Evolutionary conservation across 73 alveolate genomes (phyloP).

Genomic region (Paramecium octaurelia): DNA sequence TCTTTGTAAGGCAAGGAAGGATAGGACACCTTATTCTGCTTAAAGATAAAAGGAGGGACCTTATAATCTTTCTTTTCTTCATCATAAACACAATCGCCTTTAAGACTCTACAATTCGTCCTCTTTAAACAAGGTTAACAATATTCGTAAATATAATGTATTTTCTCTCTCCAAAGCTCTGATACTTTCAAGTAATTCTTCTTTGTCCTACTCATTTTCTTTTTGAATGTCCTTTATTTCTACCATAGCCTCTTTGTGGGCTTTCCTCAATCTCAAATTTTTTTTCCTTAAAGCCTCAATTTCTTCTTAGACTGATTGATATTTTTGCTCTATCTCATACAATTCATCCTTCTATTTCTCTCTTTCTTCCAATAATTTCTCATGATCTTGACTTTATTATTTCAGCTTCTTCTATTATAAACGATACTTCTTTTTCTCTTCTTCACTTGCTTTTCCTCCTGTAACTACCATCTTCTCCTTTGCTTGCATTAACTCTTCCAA

Average conservation of each 20-base stretch:
- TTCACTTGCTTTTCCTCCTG: slow-evolving; percentile 75
- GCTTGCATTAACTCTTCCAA: slow-evolving; percentile 71
- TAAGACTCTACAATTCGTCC: slow-evolving; percentile 55
- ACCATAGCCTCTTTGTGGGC: slow-evolving; percentile 18
- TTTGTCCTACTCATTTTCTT: slow-evolving; percentile 61
- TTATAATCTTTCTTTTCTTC: slow-evolving; percentile 60
- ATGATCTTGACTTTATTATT: slow-evolving; percentile 70
- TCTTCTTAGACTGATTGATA: slow-evolving; percentile 62
- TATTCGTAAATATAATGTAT: slow-evolving; percentile 26
- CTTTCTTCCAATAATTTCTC: slow-evolving; percentile 70
- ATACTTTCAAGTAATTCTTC: slow-evolving; percentile 65
- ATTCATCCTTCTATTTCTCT: slow-evolving; percentile 68
- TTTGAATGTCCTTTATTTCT: slow-evolving; percentile 57
- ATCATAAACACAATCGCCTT: slow-evolving; percentile 53
- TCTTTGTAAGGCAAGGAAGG: slow-evolving; percentile 57
- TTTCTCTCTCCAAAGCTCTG: slow-evolving; percentile 54
- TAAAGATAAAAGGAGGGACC: slow-evolving; percentile 63
- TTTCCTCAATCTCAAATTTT: background rate
- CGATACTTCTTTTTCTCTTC: slow-evolving; percentile 74
- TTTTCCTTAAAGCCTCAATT: slow-evolving; percentile 50
- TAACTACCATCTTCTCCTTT: slow-evolving; percentile 67
- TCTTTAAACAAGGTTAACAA: slow-evolving; percentile 54
- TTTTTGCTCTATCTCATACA: slow-evolving; percentile 52
- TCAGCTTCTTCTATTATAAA: slow-evolving; percentile 66
- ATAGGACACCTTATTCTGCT: slow-evolving; percentile 45